Evolutionary conservation across 495 filamentous ascomycete species (phyloP).

Genomic region (Hypoxylon intermedium): DNA sequence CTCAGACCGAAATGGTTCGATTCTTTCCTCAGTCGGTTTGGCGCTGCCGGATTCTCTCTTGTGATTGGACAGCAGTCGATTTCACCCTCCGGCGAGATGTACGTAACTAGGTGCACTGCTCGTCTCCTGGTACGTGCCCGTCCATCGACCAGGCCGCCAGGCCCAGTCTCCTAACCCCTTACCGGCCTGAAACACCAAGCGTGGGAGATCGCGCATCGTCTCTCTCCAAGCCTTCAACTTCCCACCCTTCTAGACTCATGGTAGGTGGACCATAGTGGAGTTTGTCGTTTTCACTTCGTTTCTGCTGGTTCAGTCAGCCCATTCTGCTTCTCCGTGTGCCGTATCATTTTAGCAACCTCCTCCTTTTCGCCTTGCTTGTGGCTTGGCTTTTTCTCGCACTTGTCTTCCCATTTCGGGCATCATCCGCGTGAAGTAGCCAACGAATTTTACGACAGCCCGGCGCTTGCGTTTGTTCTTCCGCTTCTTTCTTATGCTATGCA

Average conservation of each 20-base stretch:
- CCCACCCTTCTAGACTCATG: conserved; percentile 12
- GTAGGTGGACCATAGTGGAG: conserved; percentile 16
- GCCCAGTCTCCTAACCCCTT: conserved; percentile 25
- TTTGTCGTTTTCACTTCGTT: conserved; percentile 35
- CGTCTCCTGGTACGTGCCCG: conserved; percentile 19
- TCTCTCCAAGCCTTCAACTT: conserved; percentile 19
- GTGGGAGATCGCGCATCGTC: conserved; percentile 48
- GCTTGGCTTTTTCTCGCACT: conserved; percentile 12
- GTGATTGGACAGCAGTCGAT: conserved; percentile 25
- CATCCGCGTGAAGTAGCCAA: conserved; percentile 12
- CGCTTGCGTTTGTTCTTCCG: conserved; percentile 28
- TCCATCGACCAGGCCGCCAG: conserved; percentile 4
- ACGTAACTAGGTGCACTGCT: conserved; percentile 14
- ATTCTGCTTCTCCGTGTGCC: conserved; percentile 14
- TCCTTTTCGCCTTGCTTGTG: conserved; percentile 8
- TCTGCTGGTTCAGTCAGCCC: conserved; percentile 30
- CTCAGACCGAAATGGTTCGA: conserved; percentile 38
- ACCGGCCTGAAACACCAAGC: conserved; percentile 51
- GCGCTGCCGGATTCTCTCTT: conserved; percentile 17
- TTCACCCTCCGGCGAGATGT: conserved; percentile 9
- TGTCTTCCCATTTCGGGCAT: conserved; percentile 28
- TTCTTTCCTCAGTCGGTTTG: conserved; percentile 30
- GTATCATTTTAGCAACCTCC: conserved; percentile 15
- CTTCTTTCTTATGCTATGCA: conserved; percentile 32
- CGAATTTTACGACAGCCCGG: conserved; percentile 16